Evolutionary conservation across 768 basidiomycete species (phyloP).

Genomic region (Mycena latifolia): DNA sequence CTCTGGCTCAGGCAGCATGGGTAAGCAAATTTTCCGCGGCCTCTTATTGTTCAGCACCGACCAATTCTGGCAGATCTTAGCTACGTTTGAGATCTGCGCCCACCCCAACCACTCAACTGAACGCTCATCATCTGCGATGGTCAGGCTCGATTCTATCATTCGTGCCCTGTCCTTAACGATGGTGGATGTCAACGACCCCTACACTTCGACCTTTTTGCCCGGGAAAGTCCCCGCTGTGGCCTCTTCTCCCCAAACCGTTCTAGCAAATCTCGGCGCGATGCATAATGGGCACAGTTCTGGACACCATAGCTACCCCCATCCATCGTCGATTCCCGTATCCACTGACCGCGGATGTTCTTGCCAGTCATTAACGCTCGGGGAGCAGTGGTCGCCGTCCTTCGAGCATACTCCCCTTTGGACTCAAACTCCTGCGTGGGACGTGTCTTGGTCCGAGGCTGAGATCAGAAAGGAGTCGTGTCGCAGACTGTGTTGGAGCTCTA

Average conservation of each 20-base stretch:
- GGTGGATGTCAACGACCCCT: constrained; percentile 70
- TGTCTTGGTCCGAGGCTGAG: constrained; percentile 69
- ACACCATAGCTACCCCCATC: constrained; percentile 5
- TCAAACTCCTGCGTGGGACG: constrained; percentile 73
- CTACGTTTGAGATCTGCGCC: constrained; percentile 79
- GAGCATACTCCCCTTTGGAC: constrained; percentile 75
- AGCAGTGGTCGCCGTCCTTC: constrained; percentile 61
- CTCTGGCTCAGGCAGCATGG: constrained; percentile 82
- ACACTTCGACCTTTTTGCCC: constrained; percentile 60
- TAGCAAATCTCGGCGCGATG: background rate
- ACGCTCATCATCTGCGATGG: constrained; percentile 68
- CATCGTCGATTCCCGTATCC: constrained; percentile 10
- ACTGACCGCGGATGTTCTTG: constrained; percentile 59
- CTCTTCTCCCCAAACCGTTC: background rate
- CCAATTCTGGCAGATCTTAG: constrained; percentile 61
- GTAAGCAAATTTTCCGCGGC: constrained; percentile 50
- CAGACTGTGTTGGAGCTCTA: constrained; percentile 79
- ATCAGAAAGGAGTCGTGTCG: constrained; percentile 80
- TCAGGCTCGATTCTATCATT: constrained; percentile 77
- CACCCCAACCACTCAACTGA: constrained; percentile 70
- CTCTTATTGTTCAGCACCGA: constrained; percentile 5
- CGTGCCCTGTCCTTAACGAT: constrained; percentile 68
- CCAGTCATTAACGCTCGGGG: constrained; percentile 61
- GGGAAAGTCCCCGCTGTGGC: constrained; percentile 63
- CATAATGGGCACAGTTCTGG: constrained; percentile 4